A percentile compares a stretch with the other conserved stretches of the same genome.
Evolutionary conservation across 495 filamentous ascomycete species (phyloP).

Genomic region (Venustampulla echinocandica): DNA sequence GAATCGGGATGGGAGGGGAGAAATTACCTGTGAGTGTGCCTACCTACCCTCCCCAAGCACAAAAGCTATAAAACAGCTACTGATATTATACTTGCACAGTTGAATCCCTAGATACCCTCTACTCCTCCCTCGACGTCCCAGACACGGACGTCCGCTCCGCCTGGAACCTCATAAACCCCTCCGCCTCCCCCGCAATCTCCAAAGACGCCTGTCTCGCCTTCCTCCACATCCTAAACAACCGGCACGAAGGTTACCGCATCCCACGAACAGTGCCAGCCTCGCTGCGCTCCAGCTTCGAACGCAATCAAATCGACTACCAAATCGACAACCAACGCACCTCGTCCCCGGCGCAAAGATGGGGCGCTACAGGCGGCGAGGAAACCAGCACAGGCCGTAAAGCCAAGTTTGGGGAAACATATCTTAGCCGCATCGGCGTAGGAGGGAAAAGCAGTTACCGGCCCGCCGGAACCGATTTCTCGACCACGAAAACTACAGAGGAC

Average conservation of each 20-base stretch:
- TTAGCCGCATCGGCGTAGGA: slow-evolving; percentile 77
- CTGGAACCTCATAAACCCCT: slow-evolving; percentile 96
- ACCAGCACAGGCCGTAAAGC: slow-evolving; percentile 80
- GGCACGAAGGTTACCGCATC: slow-evolving; percentile 91
- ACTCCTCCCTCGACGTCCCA: slow-evolving; percentile 85
- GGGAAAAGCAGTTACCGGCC: slow-evolving; percentile 63
- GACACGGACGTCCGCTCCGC: slow-evolving; percentile 90
- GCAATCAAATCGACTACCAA: slow-evolving; percentile 91
- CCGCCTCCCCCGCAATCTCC: slow-evolving; percentile 65
- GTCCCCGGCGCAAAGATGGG: slow-evolving; percentile 51
- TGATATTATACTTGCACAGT: slow-evolving; percentile 38
- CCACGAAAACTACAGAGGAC: slow-evolving; percentile 57
- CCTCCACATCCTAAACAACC: slow-evolving; percentile 88
- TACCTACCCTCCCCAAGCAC: no score
- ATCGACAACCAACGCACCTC: slow-evolving; percentile 60
- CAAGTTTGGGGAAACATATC: slow-evolving; percentile 94
- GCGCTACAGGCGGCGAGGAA: slow-evolving; percentile 52
- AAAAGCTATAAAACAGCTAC: not conserved
- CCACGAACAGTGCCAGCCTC: slow-evolving; percentile 88
- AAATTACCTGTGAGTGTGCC: slow-evolving; percentile 58
- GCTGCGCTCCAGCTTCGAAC: slow-evolving; percentile 83
- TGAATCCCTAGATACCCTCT: slow-evolving; percentile 70
- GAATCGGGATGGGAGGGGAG: slow-evolving; percentile 74
- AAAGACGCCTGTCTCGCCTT: slow-evolving; percentile 93
- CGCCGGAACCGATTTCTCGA: slow-evolving; percentile 72